phyloP scores from a whole-genome alignment of 306 rosid genomes.

The Inga oerstediana region DNA sequence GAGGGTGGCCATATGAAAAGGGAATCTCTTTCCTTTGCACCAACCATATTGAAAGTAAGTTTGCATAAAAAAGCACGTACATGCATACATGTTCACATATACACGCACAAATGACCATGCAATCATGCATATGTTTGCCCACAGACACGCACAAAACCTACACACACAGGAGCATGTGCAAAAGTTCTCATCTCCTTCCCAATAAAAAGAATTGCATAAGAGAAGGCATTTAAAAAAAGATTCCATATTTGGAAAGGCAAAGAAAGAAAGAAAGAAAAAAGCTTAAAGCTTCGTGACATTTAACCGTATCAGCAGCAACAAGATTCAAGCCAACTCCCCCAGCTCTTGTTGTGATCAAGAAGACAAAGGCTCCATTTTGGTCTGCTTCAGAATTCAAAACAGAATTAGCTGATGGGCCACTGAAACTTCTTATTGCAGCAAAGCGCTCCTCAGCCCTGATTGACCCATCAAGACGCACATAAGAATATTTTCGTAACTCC shows the following conservation, averaged over 20 bases:
- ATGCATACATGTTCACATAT: background rate
- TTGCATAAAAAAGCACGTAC: background rate
- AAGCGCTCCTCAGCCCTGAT: constrained; percentile 98
- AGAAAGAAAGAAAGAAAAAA: background rate
- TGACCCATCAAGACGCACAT: constrained; percentile 98
- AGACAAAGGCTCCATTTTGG: constrained; percentile 73
- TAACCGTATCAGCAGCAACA: constrained; percentile 93
- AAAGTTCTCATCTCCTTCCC: background rate
- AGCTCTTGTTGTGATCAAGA: constrained; percentile 94
- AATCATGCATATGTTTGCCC: background rate
- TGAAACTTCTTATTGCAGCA: constrained; percentile 96
- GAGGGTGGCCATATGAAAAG: background rate
- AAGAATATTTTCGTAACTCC: constrained; percentile 82
- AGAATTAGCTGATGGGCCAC: constrained; percentile 53
- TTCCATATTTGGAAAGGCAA: background rate
- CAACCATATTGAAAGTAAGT: background rate
- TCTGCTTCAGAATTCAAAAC: constrained; percentile 54
- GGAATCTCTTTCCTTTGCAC: background rate
- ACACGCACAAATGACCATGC: background rate
- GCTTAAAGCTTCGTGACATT: constrained; percentile 43
- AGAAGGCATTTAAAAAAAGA: background rate
- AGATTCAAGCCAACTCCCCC: constrained; percentile 99
- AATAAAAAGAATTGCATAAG: background rate
- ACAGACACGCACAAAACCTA: background rate
- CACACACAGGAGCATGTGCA: background rate